Conservation (phyloP, 352 stramenopile species). For the Phytopythium delawarense region DNA sequence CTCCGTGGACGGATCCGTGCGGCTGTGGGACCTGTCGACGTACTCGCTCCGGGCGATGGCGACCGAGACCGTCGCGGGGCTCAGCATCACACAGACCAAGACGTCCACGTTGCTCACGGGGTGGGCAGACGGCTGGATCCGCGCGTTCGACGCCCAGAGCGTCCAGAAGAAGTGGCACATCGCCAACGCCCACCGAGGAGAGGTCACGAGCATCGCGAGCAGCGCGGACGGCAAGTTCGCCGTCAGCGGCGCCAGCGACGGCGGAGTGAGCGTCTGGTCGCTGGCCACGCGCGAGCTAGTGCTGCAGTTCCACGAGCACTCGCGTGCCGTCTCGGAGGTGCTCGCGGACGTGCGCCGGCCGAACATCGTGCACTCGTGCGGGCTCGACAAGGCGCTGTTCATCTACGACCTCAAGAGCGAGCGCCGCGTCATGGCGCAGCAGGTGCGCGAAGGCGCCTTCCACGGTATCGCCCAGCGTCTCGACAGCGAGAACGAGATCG, state of each 20-base stretch:
- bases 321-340: constrained; percentile 72
- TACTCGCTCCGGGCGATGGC: constrained; percentile 69
- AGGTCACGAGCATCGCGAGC: constrained; percentile 71
- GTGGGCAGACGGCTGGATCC: constrained; percentile 73
- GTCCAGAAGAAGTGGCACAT: constrained; percentile 81
- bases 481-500: constrained; percentile 89
- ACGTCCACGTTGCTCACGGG: constrained; percentile 32
- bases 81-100: constrained; percentile 42
- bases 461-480: constrained; percentile 80
- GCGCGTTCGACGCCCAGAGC: constrained; percentile 47
- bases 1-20: constrained; percentile 60
- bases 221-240: constrained; percentile 54
- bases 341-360: constrained; percentile 73
- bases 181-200: constrained; percentile 77
- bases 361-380: constrained; percentile 86
- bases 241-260: constrained; percentile 79
- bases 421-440: constrained; percentile 74
- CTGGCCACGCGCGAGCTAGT: constrained; percentile 82
- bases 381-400: constrained; percentile 84
- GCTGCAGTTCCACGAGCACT: constrained; percentile 90
- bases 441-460: constrained; percentile 77
- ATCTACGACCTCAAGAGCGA: constrained; percentile 90
- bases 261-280: constrained; percentile 88
- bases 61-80: constrained; percentile 44
- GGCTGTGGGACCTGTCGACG: constrained; percentile 63